These are phyloP conservation scores for Penicillium sp. DNA, from an alignment of 2,329 filamentous ascomycete species.

Conservation along the genomic window DNA sequence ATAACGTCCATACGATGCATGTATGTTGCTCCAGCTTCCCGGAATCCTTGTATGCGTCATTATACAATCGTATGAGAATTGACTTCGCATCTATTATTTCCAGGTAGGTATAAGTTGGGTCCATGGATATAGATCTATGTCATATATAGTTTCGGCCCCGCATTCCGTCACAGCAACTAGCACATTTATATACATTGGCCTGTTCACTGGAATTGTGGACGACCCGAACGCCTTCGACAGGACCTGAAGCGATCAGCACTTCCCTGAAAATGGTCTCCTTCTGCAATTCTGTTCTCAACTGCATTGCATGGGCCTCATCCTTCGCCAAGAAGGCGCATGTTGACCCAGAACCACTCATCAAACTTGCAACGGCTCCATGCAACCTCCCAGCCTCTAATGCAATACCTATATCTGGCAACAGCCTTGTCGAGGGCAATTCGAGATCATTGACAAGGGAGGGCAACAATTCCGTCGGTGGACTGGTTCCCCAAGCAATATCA, in stretches of 20 bases:
- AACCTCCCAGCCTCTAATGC: background rate
- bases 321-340: slow-evolving; percentile 8
- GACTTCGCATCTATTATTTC: too few species aligned
- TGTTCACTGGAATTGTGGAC: background rate
- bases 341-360: slow-evolving; percentile 10
- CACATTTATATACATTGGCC: background rate
- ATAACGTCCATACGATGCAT: background rate
- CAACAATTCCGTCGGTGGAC: background rate
- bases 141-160: too few species aligned
- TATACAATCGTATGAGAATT: too few species aligned
- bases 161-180: background rate
- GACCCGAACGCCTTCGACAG: slow-evolving; percentile 3
- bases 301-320: background rate
- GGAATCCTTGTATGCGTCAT: background rate
- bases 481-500: slow-evolving; percentile 1
- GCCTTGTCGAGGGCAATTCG: background rate
- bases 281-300: background rate
- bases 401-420: slow-evolving; percentile 2
- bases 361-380: background rate
- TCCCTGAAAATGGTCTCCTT: background rate
- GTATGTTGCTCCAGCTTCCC: background rate
- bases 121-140: too few species aligned
- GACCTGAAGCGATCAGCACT: background rate
- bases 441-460: slow-evolving; percentile 3
- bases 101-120: too few species aligned